Conservation (phyloP, 192 early-diverging fungal species). For the Obelidium mucronatum region DNA sequence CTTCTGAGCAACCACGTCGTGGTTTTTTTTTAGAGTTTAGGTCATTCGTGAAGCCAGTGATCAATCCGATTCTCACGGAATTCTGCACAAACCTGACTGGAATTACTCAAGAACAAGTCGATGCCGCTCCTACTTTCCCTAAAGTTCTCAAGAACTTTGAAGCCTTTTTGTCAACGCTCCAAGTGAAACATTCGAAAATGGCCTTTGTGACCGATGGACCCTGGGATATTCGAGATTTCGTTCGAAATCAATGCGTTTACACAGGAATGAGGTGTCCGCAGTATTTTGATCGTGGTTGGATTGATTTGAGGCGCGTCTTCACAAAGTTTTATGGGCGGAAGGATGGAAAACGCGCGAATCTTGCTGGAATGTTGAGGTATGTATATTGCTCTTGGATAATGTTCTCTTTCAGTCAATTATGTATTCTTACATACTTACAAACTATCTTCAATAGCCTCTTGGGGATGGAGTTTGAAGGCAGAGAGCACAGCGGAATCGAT, state of each 20-base stretch:
- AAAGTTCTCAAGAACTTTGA: slow-evolving; percentile 43
- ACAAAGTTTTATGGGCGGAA: slow-evolving; percentile 57
- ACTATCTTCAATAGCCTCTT: too few relatives aligned
- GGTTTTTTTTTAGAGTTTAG: slow-evolving; percentile 60
- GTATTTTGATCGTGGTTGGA: slow-evolving; percentile 69
- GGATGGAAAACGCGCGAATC: slow-evolving; percentile 50
- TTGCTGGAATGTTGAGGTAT: slow-evolving; percentile 77
- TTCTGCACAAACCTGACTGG: slow-evolving; percentile 85
- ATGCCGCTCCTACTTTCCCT: slow-evolving; percentile 39
- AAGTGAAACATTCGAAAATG: slow-evolving; percentile 25
- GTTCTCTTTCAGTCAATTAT: too few relatives aligned
- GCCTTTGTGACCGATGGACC: slow-evolving; percentile 60
- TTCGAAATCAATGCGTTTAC: slow-evolving; percentile 74
- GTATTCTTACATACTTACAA: too few relatives aligned
- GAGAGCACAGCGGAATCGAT: slow-evolving; percentile 82
- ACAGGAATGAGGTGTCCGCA: slow-evolving; percentile 58
- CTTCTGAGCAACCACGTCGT: background rate
- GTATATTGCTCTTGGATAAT: too few relatives aligned
- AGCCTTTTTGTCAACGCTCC: slow-evolving; percentile 29
- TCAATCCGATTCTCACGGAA: slow-evolving; percentile 71
- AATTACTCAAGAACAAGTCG: slow-evolving; percentile 69
- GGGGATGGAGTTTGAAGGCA: slow-evolving; percentile 71
- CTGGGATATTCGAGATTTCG: slow-evolving; percentile 85
- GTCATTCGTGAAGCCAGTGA: slow-evolving; percentile 71
- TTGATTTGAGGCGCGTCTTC: slow-evolving; percentile 72